Conservation (phyloP, 2,329 filamentous ascomycete genomes). For the Trichoderma breve region DNA sequence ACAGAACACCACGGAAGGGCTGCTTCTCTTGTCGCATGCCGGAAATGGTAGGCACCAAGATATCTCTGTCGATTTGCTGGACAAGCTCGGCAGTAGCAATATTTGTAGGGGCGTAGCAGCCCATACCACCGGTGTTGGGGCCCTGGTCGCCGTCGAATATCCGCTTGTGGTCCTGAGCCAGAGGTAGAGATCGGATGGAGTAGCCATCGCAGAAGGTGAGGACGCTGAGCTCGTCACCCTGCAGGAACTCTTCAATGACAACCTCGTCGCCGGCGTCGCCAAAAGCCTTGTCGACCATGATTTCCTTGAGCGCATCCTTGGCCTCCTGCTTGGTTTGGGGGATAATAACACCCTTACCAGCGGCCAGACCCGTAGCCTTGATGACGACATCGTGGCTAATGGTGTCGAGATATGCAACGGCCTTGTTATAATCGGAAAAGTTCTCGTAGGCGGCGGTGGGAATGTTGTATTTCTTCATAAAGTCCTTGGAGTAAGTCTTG, state of each 20-base stretch:
- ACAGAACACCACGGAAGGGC: conserved; percentile 72
- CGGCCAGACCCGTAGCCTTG: conserved; percentile 89
- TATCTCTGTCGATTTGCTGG: conserved; percentile 71
- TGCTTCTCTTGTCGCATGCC: conserved; percentile 81
- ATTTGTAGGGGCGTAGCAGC: conserved; percentile 89
- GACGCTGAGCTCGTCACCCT: conserved; percentile 89
- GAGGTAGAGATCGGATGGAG: conserved; percentile 76
- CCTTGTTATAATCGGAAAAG: conserved; percentile 74
- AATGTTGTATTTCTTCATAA: conserved; percentile 88
- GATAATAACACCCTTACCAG: conserved; percentile 93
- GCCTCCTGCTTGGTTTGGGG: conserved; percentile 80
- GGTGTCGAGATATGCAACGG: conserved; percentile 69
- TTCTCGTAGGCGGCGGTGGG: conserved; percentile 90
- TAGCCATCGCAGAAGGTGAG: conserved; percentile 89
- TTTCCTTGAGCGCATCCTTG: conserved; percentile 74
- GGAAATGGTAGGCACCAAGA: conserved; percentile 85
- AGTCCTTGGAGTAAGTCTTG: conserved; percentile 97
- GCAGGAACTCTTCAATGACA: conserved; percentile 90
- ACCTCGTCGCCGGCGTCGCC: conserved; percentile 84
- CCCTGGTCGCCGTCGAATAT: conserved; percentile 87
- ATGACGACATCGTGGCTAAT: conserved; percentile 78
- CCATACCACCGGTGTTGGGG: conserved; percentile 96
- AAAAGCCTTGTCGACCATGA: conserved; percentile 88
- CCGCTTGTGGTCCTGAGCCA: conserved; percentile 95
- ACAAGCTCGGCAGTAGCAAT: conserved; percentile 74